A percentile compares a stretch with the other conserved stretches of the same genome.
These are phyloP conservation scores for Pelargonium exstipulatum DNA, from an alignment of 441 rosid genomes.

Conservation along the genomic window DNA sequence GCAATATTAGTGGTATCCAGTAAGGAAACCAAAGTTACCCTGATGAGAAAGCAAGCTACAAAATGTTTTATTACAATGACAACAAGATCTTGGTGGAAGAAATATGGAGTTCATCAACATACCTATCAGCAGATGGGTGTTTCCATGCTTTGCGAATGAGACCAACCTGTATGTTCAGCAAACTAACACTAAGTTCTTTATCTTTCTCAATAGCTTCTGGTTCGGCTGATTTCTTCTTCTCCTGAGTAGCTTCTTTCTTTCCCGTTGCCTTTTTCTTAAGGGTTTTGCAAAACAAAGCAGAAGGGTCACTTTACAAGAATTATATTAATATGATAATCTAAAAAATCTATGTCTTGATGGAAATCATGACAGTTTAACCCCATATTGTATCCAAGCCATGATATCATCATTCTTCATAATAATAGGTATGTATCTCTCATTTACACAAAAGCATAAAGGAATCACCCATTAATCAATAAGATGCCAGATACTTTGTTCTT, in stretches of 20 bases:
- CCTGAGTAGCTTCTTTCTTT: conserved; percentile 41
- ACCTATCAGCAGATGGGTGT: conserved; percentile 99
- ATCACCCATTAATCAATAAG: background rate
- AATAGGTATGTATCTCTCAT: too few relatives aligned
- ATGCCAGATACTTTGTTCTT: background rate
- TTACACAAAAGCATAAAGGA: background rate
- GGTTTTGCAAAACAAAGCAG: conserved; percentile 19
- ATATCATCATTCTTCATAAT: too few relatives aligned
- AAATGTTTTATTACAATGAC: background rate
- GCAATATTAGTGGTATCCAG: conserved; percentile 6
- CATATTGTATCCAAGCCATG: background rate
- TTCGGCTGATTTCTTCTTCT: conserved; percentile 57
- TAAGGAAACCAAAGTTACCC: conserved; percentile 5
- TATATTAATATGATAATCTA: conserved; percentile 4
- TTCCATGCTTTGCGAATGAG: conserved; percentile 87
- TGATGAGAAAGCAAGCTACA: background rate
- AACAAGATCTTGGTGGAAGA: conserved; percentile 7
- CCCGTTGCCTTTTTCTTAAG: conserved; percentile 45
- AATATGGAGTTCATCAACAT: conserved; percentile 23
- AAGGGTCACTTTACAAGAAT: conserved; percentile 11
- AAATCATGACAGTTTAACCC: background rate
- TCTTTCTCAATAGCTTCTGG: conserved; percentile 58
- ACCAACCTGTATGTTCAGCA: conserved; percentile 87
- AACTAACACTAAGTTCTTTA: conserved; percentile 73
- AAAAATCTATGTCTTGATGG: background rate